Base-by-base conservation (phyloP, 495 filamentous ascomycete species). In the Neurospora africana region DNA sequence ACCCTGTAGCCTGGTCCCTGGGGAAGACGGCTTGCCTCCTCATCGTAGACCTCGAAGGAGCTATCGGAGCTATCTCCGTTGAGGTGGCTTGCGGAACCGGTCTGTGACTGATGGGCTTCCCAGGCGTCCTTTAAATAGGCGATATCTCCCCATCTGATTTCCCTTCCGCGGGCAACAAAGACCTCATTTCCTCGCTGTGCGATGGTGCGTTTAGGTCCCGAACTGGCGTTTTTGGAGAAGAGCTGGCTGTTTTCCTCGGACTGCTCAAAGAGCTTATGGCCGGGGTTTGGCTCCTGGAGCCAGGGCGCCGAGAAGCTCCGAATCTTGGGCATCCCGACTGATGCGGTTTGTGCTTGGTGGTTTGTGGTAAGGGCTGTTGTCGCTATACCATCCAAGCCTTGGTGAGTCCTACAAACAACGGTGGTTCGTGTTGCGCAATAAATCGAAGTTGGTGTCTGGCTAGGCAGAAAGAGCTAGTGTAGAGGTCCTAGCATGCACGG, bases 131-230 rank as follows among this genome's bases (percentile, higher is more conserved):
- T 94, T 70, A 97, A 80, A 72, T 86, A 84, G 44, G 86, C 86
- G 10, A 97, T 83, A 80, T 94, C 90, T 8, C 90, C 89, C 94
- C 94, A 97, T 77, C 93, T 86, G 43, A 97, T 92, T 79, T 96
- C 89, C 74, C 91, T 95, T 37, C 92, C 93, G 15, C 91, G 89
- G 17, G 92, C 93, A 1, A 91, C 89, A 78, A 97, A 97, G 1
- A 96, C 83, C 75, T 97, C 91, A 38, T 90, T 91, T 58, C 89
- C 92, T 67, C 93, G 83, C 44, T 85, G 87, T 8, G 92, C 93
- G 44, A 95, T 88, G 10, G 87, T 94, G 68, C 89, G 86, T 44
- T 83, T 84, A 4, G 92, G 87, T 13, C 91, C 89, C 8, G 80
- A 79, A 68, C 85, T 76, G 9, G 75, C 38, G 73, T 78, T 76